A percentile compares a stretch with the other conserved stretches of the same genome.
Evolutionary conservation across 371 early-diverging fungal genomes (phyloP).

Genomic region (Haplosporangium sp.): DNA sequence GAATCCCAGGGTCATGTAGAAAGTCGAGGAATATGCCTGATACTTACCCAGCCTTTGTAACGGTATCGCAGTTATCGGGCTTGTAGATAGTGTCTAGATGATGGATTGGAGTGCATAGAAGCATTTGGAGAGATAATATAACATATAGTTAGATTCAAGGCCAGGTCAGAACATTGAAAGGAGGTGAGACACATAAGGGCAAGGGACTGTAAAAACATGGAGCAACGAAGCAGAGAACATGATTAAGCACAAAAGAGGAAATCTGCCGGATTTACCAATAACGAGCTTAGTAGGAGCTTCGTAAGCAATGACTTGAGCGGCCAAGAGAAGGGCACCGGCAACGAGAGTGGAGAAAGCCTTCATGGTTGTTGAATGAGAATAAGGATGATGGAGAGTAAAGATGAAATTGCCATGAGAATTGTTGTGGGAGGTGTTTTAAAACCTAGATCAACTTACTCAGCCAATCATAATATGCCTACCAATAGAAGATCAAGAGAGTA

Average conservation of each 20-base stretch:
- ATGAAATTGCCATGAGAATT: background rate
- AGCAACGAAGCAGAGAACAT: background rate
- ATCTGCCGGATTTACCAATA: constrained; percentile 25
- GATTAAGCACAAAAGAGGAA: too few species aligned
- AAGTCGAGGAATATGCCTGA: background rate
- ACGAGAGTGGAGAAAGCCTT: constrained; percentile 40
- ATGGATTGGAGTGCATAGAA: background rate
- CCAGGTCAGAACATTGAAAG: background rate
- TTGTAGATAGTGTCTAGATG: constrained; percentile 26
- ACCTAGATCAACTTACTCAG: background rate
- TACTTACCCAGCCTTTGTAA: constrained; percentile 48
- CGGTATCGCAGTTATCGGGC: constrained; percentile 29
- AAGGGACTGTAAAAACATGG: background rate
- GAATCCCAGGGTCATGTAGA: background rate
- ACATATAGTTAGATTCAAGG: background rate
- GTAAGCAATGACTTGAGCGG: constrained; percentile 47
- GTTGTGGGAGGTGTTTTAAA: too few species aligned
- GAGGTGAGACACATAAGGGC: background rate
- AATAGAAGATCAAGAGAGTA: background rate
- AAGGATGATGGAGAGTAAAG: constrained; percentile 11
- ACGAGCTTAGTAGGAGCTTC: constrained; percentile 34
- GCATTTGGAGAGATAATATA: background rate
- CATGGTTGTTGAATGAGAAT: constrained; percentile 22
- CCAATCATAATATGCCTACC: constrained; percentile 24
- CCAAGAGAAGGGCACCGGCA: constrained; percentile 44